phyloP scores from a whole-genome alignment of 345 rosid genomes.

The Clarkia xantiana region DNA sequence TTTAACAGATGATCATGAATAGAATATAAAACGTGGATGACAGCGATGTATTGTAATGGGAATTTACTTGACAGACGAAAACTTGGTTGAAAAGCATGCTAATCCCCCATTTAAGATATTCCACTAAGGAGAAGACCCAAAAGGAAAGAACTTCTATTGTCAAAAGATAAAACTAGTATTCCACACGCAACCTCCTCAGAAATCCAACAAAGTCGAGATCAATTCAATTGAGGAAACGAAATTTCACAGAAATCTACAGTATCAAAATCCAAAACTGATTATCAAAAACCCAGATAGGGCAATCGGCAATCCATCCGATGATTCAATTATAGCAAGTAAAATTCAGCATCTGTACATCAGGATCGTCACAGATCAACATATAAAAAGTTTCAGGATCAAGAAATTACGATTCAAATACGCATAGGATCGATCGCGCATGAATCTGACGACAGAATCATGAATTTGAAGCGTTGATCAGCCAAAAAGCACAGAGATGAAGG shows the following conservation, averaged over 20 bases:
- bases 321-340: conserved; percentile 10
- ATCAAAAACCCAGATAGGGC: conserved; percentile 21
- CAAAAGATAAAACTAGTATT: conserved; percentile 16
- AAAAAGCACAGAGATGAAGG: conserved; percentile 7
- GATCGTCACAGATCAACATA: conserved; percentile 31
- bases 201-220: conserved; percentile 11
- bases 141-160: conserved; percentile 23
- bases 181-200: conserved; percentile 29
- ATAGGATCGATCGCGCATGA: conserved; percentile 28
- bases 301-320: conserved; percentile 14
- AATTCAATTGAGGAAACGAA: conserved; percentile 4
- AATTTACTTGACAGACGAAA: conserved; percentile 9
- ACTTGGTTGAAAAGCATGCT: conserved; percentile 29
- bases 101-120: conserved; percentile 24
- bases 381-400: conserved; percentile 12
- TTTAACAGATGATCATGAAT: too few relatives aligned
- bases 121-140: conserved; percentile 24
- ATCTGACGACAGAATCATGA: conserved; percentile 13
- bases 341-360: background rate
- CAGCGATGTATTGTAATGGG: background rate
- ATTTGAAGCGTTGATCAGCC: background rate
- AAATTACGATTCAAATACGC: conserved; percentile 21
- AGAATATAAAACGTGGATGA: too few relatives aligned
- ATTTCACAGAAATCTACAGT: conserved; percentile 4
- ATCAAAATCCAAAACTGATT: conserved; percentile 6